Evolutionary conservation across 2,329 filamentous ascomycete genomes (phyloP).

Genomic region (Arachnomyces sp.): DNA sequence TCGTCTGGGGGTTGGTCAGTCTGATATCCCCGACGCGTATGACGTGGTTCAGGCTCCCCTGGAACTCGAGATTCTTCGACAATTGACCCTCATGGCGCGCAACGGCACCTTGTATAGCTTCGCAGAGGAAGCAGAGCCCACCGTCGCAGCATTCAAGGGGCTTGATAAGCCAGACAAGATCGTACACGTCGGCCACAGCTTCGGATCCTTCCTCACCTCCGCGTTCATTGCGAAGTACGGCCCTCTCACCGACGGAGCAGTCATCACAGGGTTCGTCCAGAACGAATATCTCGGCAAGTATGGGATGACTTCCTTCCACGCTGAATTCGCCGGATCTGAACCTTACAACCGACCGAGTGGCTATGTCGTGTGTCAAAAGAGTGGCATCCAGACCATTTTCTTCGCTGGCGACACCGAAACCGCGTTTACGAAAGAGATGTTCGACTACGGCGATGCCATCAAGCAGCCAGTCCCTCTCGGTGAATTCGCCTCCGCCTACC

Average conservation of each 20-base stretch:
- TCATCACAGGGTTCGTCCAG: constrained; percentile 32
- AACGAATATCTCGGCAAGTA: constrained; percentile 14
- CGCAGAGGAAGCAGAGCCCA: constrained; percentile 3
- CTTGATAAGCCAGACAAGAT: constrained; percentile 23
- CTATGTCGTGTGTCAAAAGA: constrained; percentile 9
- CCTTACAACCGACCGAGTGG: constrained; percentile 7
- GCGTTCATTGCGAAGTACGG: constrained; percentile 25
- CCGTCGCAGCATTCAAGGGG: constrained; percentile 3
- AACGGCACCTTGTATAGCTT: constrained; percentile 25
- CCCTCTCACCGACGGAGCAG: constrained; percentile 28
- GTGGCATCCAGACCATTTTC: constrained; percentile 14
- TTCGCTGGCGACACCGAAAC: constrained; percentile 10
- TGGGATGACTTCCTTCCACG: constrained; percentile 9
- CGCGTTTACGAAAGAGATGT: constrained; percentile 11
- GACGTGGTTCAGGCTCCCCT: constrained; percentile 31
- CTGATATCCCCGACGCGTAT: constrained; percentile 31
- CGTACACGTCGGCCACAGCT: constrained; percentile 31
- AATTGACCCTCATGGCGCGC: constrained; percentile 30
- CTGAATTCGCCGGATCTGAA: constrained; percentile 6
- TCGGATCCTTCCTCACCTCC: constrained; percentile 27
- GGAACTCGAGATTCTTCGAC: constrained; percentile 31
- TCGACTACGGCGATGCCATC: constrained; percentile 13
- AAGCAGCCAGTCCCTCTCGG: constrained; percentile 14
- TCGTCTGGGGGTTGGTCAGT: constrained; percentile 30
- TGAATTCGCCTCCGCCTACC: constrained; percentile 13